A percentile compares a stretch with the other conserved stretches of the same genome.
Evolutionary conservation across 2,329 filamentous ascomycete genomes (phyloP).

Genomic region (Phaeosphaeriaceae sp.): DNA sequence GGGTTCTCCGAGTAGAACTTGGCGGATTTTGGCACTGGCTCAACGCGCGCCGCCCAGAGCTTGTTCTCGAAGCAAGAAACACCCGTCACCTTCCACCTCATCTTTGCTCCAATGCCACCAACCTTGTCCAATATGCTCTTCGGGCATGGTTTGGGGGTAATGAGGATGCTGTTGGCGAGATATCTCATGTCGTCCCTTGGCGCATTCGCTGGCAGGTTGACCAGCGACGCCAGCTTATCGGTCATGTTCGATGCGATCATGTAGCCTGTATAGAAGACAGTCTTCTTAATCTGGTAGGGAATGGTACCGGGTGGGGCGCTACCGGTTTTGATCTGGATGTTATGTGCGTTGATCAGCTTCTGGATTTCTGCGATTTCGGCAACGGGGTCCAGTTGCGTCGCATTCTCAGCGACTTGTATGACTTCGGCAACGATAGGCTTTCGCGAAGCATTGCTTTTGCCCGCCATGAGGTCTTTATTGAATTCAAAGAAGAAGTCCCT

Average conservation of each 20-base stretch:
- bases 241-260: conserved; percentile 77
- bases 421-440: conserved; percentile 78
- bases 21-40: conserved; percentile 70
- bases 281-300: conserved; percentile 78
- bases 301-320: conserved; percentile 55
- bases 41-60: conserved; percentile 85
- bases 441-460: conserved; percentile 57
- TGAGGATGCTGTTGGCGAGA: conserved; percentile 90
- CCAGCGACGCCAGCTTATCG: conserved; percentile 74
- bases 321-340: conserved; percentile 62
- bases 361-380: conserved; percentile 84
- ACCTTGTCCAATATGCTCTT: conserved; percentile 78
- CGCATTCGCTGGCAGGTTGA: conserved; percentile 66
- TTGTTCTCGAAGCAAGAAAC: conserved; percentile 77
- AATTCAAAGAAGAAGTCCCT: conserved; percentile 82
- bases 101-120: conserved; percentile 83
- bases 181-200: conserved; percentile 76
- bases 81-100: conserved; percentile 83
- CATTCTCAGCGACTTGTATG: conserved; percentile 81
- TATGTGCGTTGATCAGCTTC: conserved; percentile 88
- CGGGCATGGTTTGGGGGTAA: conserved; percentile 78
- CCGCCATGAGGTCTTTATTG: conserved; percentile 66
- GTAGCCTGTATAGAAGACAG: conserved; percentile 91
- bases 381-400: conserved; percentile 76
- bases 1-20: conserved; percentile 79